These are phyloP conservation scores for Cordyceps tenuipes DNA, from an alignment of 2,329 filamentous ascomycete species.

Conservation along the genomic window DNA sequence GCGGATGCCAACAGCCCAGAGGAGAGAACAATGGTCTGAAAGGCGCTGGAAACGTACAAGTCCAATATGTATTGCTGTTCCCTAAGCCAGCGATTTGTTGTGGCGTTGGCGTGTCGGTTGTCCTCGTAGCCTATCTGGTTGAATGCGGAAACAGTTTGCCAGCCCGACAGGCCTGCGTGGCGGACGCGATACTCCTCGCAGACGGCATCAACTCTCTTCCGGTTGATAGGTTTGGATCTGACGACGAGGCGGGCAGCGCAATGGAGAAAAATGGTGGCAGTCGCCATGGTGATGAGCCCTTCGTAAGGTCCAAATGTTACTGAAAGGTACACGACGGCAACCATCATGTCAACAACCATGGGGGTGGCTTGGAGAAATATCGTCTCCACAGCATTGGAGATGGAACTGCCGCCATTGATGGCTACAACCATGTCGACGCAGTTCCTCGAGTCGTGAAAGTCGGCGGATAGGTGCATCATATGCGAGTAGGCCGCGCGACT, in stretches of 20 bases:
- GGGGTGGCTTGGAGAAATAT: constrained; percentile 50
- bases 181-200: constrained; percentile 49
- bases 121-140: constrained; percentile 52
- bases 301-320: constrained; percentile 52
- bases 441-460: constrained; percentile 54
- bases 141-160: constrained; percentile 52
- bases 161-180: constrained; percentile 48
- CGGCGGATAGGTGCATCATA: constrained; percentile 51
- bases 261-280: constrained; percentile 47
- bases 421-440: constrained; percentile 51
- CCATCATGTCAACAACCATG: constrained; percentile 50
- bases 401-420: constrained; percentile 44
- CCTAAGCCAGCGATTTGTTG: constrained; percentile 32
- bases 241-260: constrained; percentile 44
- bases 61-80: constrained; percentile 31
- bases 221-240: constrained; percentile 39
- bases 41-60: constrained; percentile 44
- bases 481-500: constrained; percentile 49
- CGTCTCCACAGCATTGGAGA: constrained; percentile 49
- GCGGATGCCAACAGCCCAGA: constrained; percentile 59
- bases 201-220: constrained; percentile 42
- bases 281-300: constrained; percentile 52
- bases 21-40: constrained; percentile 56
- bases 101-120: constrained; percentile 42
- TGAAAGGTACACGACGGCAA: constrained; percentile 53